A percentile compares a stretch with the other conserved stretches of the same genome.
These are phyloP conservation scores for Golubevia sp. DNA, from an alignment of 1,284 basidiomycete species.

Conservation along the genomic window DNA sequence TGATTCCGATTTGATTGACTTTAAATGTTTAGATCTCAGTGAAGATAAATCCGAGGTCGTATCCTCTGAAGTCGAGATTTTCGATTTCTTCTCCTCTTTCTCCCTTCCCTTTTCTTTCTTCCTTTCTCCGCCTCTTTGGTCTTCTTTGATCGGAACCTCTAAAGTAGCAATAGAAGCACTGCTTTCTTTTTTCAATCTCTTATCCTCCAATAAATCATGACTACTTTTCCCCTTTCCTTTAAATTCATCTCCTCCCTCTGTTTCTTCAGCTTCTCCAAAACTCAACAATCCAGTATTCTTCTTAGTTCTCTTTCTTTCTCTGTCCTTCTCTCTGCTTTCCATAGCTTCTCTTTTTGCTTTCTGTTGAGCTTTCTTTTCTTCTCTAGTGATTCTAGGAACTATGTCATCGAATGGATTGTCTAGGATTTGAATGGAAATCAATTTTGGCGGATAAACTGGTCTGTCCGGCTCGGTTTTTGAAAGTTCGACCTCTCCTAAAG, in stretches of 20 bases:
- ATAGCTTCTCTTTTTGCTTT: constrained; percentile 76
- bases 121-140: neutral
- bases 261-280: neutral
- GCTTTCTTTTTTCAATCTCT: constrained; percentile 5
- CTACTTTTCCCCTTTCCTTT: constrained; percentile 48
- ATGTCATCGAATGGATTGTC: constrained; percentile 96
- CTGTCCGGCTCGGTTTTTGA: constrained; percentile 69
- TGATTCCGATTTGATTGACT: neutral
- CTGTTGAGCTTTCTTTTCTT: constrained; percentile 81
- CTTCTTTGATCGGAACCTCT: neutral
- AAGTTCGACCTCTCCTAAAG: constrained; percentile 83
- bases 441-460: constrained; percentile 88
- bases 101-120: neutral
- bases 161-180: neutral
- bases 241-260: neutral
- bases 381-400: constrained; percentile 91
- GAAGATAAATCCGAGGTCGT: neutral
- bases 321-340: constrained; percentile 74
- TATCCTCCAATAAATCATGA: constrained; percentile 48
- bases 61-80: neutral
- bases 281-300: too few species aligned
- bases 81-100: neutral
- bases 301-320: constrained; percentile 4
- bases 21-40: neutral
- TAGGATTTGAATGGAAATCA: constrained; percentile 78